A percentile compares a stretch with the other conserved stretches of the same genome.
These are phyloP conservation scores for Populus hybrid DNA, from an alignment of 441 rosid genomes.

Conservation along the genomic window DNA sequence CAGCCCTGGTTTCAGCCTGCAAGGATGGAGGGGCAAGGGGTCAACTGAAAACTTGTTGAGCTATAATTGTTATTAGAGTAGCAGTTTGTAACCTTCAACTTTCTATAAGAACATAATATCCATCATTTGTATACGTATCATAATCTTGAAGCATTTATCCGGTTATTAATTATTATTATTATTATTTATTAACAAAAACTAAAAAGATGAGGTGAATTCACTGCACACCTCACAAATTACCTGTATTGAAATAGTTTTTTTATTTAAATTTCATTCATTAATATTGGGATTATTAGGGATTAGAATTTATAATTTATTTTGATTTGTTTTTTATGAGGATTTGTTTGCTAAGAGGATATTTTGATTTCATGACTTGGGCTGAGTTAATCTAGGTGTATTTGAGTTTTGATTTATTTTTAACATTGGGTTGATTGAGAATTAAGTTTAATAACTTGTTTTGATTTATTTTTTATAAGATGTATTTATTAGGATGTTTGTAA, in stretches of 20 bases:
- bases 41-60: background rate
- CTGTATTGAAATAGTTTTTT: background rate
- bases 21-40: background rate
- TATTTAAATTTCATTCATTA: no score
- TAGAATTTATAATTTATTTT: no score
- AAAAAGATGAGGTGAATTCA: background rate
- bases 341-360: no score
- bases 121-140: background rate
- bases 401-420: no score
- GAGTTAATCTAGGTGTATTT: no score
- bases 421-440: no score
- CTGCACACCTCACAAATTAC: background rate
- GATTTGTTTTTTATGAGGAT: no score
- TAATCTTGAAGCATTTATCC: background rate
- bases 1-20: background rate
- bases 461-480: no score
- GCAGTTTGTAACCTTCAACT: background rate
- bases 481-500: no score
- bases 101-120: background rate
- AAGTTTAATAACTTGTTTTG: no score
- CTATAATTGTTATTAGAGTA: background rate
- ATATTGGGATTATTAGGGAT: no score
- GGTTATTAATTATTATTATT: background rate
- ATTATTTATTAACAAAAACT: background rate
- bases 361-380: no score